Percentiles rank a stretch among this genome's conserved stretches.
phyloP scores from a whole-genome alignment of 106 monocot genomes.

The Alisma plantagoaquatica region DNA sequence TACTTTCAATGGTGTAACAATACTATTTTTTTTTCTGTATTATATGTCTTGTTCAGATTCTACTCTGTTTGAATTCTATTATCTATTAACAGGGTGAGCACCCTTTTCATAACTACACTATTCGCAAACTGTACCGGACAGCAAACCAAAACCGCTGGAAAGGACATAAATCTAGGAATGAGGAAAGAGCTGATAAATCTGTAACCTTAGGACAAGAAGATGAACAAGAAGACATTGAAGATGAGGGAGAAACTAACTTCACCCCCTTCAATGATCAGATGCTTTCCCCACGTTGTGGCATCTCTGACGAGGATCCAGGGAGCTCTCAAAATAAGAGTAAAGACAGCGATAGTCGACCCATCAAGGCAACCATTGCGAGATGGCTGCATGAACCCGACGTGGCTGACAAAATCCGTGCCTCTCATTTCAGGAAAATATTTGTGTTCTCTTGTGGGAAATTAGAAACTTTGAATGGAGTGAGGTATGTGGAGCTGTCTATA shows the following conservation, averaged over 20 bases:
- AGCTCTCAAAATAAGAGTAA: not conserved
- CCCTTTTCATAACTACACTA: slow-evolving; percentile 93
- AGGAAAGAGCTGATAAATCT: no score
- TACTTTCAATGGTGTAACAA: no score
- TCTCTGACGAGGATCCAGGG: not conserved
- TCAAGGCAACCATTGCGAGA: no score
- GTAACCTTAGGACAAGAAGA: no score
- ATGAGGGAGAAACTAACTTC: no score
- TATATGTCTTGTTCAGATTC: no score
- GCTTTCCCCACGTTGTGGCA: no score
- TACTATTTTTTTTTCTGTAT: no score
- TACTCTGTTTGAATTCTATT: no score
- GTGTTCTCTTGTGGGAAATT: slow-evolving; percentile 55
- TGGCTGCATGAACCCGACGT: slow-evolving; percentile 95
- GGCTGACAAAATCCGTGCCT: slow-evolving; percentile 61
- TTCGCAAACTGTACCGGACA: slow-evolving; percentile 64
- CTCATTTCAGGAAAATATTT: slow-evolving; percentile 85
- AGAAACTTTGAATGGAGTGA: slow-evolving; percentile 36
- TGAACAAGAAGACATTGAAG: no score
- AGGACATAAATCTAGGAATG: not conserved
- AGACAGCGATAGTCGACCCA: not conserved
- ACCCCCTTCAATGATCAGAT: no score
- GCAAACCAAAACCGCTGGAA: not conserved
- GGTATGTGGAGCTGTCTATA: slow-evolving; percentile 72
- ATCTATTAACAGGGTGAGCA: slow-evolving; percentile 70